A percentile compares a stretch with the other conserved stretches of the same genome.
phyloP scores from a whole-genome alignment of 768 basidiomycete genomes.

The Rhodotorula diobovata region DNA sequence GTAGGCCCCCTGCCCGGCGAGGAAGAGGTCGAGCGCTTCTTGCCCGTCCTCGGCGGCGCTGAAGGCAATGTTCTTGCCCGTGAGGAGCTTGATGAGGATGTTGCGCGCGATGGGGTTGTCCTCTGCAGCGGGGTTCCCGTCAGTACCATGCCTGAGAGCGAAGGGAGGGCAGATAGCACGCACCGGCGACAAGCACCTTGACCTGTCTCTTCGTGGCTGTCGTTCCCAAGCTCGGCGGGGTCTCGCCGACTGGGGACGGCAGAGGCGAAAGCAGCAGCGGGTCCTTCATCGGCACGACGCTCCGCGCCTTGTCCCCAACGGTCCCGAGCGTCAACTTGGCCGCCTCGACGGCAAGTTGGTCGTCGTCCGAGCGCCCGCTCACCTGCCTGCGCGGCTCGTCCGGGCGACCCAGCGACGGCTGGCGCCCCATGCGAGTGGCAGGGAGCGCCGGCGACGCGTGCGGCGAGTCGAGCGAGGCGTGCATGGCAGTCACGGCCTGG shows the following conservation, averaged over 20 bases:
- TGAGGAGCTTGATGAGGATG: slow-evolving; percentile 29
- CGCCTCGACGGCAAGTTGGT: slow-evolving; percentile 18
- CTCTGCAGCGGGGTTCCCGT: background rate
- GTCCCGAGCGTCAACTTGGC: slow-evolving; percentile 13
- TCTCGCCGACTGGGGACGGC: too few relatives aligned
- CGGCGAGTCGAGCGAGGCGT: background rate
- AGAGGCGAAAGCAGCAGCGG: background rate
- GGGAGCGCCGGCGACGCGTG: background rate
- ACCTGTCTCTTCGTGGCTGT: background rate
- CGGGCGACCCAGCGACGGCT: background rate
- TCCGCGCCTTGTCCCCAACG: background rate
- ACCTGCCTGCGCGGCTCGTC: background rate
- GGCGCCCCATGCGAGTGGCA: background rate
- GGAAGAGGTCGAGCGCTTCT: slow-evolving; percentile 20
- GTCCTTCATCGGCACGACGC: background rate
- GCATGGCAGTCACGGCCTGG: slow-evolving; percentile 3
- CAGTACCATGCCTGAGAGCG: background rate
- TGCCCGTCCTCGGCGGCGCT: slow-evolving; percentile 27
- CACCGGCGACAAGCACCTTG: slow-evolving; percentile 16
- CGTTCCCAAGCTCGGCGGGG: background rate
- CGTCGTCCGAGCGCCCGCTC: background rate
- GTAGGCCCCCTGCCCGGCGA: background rate
- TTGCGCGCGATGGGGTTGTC: slow-evolving; percentile 31
- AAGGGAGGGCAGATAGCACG: background rate
- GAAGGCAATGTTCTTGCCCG: slow-evolving; percentile 21